Evolutionary conservation across 345 rosid species (phyloP), one percentile per base, ranked within the genome.

Genomic region (Boechera divaricarpa): DNA sequence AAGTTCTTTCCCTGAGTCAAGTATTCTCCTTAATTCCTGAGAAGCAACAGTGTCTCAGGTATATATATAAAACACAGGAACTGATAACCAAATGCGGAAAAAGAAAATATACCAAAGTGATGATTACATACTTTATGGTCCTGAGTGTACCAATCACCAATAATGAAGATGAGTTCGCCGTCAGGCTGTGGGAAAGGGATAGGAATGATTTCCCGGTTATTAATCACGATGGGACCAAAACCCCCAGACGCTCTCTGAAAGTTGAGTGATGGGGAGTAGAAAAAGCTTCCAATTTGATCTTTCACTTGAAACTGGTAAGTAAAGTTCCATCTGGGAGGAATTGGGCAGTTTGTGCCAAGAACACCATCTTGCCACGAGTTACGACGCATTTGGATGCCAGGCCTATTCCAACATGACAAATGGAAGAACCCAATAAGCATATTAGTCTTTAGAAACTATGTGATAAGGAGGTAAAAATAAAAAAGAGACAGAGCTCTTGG

Each of bases 331-430:
- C 80, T 84, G 0, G 90, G 75, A 48, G 84, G 90, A 73, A 95
- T 84, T 6, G 99, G 96, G 62, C 99, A 95, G 81, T 81, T 95
- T 28, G 99, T 92, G 6, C 99, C 99, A 7, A 35, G 86, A 70
- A 95, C 88, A 71, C 99, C 99, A 51, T 92, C 98, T 74, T 92
- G 89, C 98, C 97, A 95, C 8, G 96, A 95, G 82, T 92, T 76
- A 33, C 89, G 86, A 70, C 98, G 60, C 96, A 92, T 83, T 80
- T 90, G 89, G 55, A 95, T 84, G 52, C 99, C 99, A 72, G 90
- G 56, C 99, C 99, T 95, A 81, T 66, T 29, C 36, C 63, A 77
- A 58, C 36, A 67, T 47, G 2, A 67, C 35, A 49, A 51, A 59
- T 9, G 13, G 24, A 57, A 47, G 21, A 36, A 45, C 15, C 45